Conservation (phyloP, 106 monocot genomes). For the Platanthera zijinensis region DNA sequence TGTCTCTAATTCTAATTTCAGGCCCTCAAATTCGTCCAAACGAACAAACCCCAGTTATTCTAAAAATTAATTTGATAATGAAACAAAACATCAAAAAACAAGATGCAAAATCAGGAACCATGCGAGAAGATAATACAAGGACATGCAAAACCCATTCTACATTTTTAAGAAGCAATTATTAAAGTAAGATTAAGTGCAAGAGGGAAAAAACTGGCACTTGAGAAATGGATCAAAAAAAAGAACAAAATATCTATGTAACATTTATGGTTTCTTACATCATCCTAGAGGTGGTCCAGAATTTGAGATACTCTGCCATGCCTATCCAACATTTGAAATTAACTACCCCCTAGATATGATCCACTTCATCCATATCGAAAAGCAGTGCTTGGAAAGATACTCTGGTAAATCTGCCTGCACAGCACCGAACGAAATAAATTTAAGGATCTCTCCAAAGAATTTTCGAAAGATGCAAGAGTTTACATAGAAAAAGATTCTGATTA, state of each 20-base stretch:
- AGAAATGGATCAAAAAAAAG: background rate
- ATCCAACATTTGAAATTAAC: background rate
- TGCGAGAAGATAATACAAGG: background rate
- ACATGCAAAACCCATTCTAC: background rate
- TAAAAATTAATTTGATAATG: background rate
- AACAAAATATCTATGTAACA: background rate
- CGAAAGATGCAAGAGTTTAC: background rate
- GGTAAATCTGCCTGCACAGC: slow-evolving; percentile 39
- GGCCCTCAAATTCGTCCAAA: too few species aligned
- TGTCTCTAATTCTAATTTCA: too few species aligned
- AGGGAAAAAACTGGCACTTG: background rate
- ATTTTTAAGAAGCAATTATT: background rate
- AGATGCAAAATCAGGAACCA: background rate
- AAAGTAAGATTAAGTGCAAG: background rate
- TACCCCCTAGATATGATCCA: slow-evolving; percentile 19
- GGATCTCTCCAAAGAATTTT: background rate
- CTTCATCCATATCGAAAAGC: slow-evolving; percentile 43
- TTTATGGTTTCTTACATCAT: background rate
- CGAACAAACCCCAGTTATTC: background rate
- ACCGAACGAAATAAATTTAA: slow-evolving; percentile 1
- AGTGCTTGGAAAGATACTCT: slow-evolving; percentile 38
- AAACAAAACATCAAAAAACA: background rate
- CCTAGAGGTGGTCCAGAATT: background rate
- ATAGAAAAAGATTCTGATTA: background rate
- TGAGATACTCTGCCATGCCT: background rate